Percentiles rank a stretch among this genome's conserved stretches.
These are phyloP conservation scores for Crithidia expoeki DNA, from an alignment of 208 protist species.

Conservation along the genomic window DNA sequence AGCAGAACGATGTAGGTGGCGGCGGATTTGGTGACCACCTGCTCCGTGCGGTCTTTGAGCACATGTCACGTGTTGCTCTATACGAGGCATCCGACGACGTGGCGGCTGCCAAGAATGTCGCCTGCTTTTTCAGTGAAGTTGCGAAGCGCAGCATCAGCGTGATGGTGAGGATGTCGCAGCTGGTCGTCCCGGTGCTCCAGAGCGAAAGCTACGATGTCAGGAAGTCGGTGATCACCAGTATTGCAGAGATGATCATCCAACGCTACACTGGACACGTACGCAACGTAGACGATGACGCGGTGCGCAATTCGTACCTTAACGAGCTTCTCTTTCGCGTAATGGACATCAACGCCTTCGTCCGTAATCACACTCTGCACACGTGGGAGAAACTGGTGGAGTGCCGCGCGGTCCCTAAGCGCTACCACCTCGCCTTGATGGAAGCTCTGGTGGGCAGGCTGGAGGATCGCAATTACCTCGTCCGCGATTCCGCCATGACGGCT, in stretches of 20 bases:
- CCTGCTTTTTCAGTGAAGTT: constrained; percentile 81
- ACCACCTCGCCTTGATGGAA: constrained; percentile 69
- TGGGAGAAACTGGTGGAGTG: constrained; percentile 79
- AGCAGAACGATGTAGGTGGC: constrained; percentile 56
- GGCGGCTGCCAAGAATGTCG: constrained; percentile 73
- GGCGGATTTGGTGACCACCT: constrained; percentile 39
- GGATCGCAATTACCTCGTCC: constrained; percentile 87
- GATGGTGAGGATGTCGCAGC: constrained; percentile 59
- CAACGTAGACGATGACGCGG: constrained; percentile 43
- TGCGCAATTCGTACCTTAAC: constrained; percentile 69
- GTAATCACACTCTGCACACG: constrained; percentile 83
- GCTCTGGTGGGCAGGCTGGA: constrained; percentile 76
- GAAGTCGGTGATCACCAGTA: constrained; percentile 81
- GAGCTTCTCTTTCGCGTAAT: constrained; percentile 86
- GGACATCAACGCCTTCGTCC: constrained; percentile 89
- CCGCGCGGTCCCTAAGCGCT: constrained; percentile 77
- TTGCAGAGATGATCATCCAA: constrained; percentile 87
- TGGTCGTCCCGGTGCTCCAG: constrained; percentile 63
- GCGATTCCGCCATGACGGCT: constrained; percentile 80
- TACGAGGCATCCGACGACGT: constrained; percentile 57
- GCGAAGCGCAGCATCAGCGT: constrained; percentile 80
- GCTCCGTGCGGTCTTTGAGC: constrained; percentile 64
- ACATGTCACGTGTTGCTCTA: constrained; percentile 60
- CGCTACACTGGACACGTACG: constrained; percentile 64
- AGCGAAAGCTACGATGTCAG: constrained; percentile 89